Conservation (phyloP, 2,329 filamentous ascomycete genomes). For the Didymellaceae sp. region DNA sequence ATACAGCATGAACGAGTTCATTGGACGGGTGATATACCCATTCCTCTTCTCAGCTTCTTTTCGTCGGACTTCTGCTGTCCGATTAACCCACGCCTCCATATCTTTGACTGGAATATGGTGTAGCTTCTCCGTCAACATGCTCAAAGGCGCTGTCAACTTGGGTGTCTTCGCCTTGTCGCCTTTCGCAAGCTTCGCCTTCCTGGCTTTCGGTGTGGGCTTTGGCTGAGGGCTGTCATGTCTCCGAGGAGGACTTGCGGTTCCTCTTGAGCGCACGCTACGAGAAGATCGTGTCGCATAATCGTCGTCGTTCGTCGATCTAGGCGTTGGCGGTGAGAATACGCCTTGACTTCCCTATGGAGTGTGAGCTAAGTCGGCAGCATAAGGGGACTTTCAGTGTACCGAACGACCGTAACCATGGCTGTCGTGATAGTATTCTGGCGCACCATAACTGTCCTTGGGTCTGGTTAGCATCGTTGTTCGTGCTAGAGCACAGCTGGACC, state of each 20-base stretch:
- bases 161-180: conserved; percentile 56
- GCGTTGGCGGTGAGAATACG: conserved; percentile 51
- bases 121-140: conserved; percentile 70
- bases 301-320: conserved; percentile 50
- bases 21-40: conserved; percentile 85
- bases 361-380: conserved; percentile 26
- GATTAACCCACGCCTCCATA: conserved; percentile 80
- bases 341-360: conserved; percentile 31
- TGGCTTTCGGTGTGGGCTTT: conserved; percentile 46
- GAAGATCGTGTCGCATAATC: conserved; percentile 49
- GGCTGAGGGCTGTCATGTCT: conserved; percentile 32
- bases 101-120: conserved; percentile 71
- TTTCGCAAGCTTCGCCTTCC: conserved; percentile 55
- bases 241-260: conserved; percentile 34
- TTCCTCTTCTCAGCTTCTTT: conserved; percentile 73
- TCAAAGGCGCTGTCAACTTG: conserved; percentile 71
- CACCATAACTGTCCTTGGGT: conserved; percentile 42
- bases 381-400: conserved; percentile 25
- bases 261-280: conserved; percentile 43
- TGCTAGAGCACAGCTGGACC: conserved; percentile 14
- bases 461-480: conserved; percentile 27
- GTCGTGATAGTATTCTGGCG: conserved; percentile 37
- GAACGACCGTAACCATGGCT: conserved; percentile 32
- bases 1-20: conserved; percentile 99
- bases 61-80: conserved; percentile 69